Evolutionary conservation across 2,329 filamentous ascomycete genomes (phyloP).

Genomic region (Colletotrichum liriopes): DNA sequence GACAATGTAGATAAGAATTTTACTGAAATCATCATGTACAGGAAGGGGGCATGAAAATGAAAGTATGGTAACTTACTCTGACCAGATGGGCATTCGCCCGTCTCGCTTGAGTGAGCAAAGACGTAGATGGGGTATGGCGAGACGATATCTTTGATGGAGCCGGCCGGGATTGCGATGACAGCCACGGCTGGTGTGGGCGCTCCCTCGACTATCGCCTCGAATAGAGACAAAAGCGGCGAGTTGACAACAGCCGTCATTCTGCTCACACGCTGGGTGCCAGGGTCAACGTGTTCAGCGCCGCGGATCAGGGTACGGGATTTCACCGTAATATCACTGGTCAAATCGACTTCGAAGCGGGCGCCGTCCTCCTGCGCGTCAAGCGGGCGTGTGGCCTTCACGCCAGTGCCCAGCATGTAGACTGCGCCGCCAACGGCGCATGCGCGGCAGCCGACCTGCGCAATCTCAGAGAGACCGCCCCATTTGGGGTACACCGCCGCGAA

Average conservation of each 20-base stretch:
- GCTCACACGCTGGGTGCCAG: slow-evolving; percentile 59
- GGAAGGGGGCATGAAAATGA: slow-evolving; percentile 40
- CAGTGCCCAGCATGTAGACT: slow-evolving; percentile 87
- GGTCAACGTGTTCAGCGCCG: slow-evolving; percentile 52
- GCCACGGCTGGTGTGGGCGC: slow-evolving; percentile 82
- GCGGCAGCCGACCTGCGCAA: slow-evolving; percentile 92
- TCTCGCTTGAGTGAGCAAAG: slow-evolving; percentile 88
- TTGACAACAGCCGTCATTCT: slow-evolving; percentile 80
- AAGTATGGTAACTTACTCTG: slow-evolving; percentile 82
- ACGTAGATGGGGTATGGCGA: slow-evolving; percentile 68
- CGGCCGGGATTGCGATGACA: slow-evolving; percentile 76
- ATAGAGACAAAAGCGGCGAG: slow-evolving; percentile 76
- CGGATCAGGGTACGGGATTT: slow-evolving; percentile 69
- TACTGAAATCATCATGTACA: slow-evolving; percentile 85
- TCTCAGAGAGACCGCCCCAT: slow-evolving; percentile 91
- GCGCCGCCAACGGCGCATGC: slow-evolving; percentile 92
- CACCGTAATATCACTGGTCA: slow-evolving; percentile 73
- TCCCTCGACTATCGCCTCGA: slow-evolving; percentile 81
- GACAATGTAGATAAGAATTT: slow-evolving; percentile 99
- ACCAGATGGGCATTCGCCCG: slow-evolving; percentile 88
- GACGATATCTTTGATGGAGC: slow-evolving; percentile 57
- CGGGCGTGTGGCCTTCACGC: slow-evolving; percentile 62
- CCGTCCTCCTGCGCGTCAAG: slow-evolving; percentile 47
- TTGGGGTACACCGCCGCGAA: slow-evolving; percentile 93
- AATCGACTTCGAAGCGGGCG: slow-evolving; percentile 59